Evolutionary conservation across 495 filamentous ascomycete genomes (phyloP).

Genomic region (Talaromyces adpressus): DNA sequence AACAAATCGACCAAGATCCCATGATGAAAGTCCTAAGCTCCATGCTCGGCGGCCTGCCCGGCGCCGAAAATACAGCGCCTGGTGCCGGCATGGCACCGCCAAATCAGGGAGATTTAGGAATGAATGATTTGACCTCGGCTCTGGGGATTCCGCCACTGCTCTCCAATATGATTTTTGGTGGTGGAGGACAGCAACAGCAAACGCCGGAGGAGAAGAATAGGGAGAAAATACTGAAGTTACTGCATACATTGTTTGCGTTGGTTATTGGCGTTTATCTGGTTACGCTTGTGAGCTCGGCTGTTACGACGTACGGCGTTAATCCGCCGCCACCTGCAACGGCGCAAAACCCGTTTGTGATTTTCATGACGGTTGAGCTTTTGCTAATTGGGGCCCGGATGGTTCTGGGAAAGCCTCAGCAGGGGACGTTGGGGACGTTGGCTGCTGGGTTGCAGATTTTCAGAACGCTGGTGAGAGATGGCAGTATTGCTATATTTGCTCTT

Average conservation of each 20-base stretch:
- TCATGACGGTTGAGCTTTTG: constrained; percentile 73
- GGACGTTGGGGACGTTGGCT: constrained; percentile 17
- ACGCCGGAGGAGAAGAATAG: constrained; percentile 38
- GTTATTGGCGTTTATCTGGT: constrained; percentile 63
- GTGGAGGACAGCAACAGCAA: constrained; percentile 18
- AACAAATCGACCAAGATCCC: constrained; percentile 43
- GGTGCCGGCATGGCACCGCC: constrained; percentile 29
- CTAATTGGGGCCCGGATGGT: constrained; percentile 62
- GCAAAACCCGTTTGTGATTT: constrained; percentile 65
- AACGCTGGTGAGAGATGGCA: constrained; percentile 58
- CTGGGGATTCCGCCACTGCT: constrained; percentile 40
- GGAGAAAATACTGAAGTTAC: constrained; percentile 60
- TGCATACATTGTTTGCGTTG: constrained; percentile 70
- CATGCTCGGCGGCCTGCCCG: constrained; percentile 43
- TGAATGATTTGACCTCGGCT: constrained; percentile 26
- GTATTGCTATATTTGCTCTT: constrained; percentile 73
- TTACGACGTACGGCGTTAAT: constrained; percentile 34
- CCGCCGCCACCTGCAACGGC: constrained; percentile 59
- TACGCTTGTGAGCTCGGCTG: constrained; percentile 27
- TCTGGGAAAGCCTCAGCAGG: constrained; percentile 44
- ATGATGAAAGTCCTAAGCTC: constrained; percentile 56
- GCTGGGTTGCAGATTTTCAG: constrained; percentile 52
- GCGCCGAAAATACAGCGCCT: constrained; percentile 23
- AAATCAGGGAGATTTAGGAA: constrained; percentile 23
- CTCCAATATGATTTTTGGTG: constrained; percentile 30